Conservation (phyloP, 495 filamentous ascomycete genomes). For the Cetradonia linearis region DNA sequence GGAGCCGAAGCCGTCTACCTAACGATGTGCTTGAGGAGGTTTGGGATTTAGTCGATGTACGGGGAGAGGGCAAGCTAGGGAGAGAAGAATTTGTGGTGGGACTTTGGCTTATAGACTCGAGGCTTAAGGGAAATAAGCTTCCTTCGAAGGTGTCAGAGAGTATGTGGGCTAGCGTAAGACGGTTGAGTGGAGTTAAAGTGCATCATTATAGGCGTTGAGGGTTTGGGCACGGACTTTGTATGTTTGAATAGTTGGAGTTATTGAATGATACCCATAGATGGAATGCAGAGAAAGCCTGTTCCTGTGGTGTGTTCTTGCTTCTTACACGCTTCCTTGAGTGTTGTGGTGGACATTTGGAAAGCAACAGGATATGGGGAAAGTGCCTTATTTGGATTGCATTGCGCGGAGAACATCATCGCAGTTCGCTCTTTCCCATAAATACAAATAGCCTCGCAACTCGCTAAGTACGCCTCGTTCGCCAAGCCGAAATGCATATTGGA, state of each 20-base stretch:
- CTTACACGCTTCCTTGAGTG: neutral
- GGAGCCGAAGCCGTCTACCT: conserved; percentile 65
- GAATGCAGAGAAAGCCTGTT: neutral
- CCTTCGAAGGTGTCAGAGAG: conserved; percentile 67
- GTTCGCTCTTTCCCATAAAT: neutral
- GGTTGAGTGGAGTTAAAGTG: conserved; percentile 38
- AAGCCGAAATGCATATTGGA: conserved; percentile 1
- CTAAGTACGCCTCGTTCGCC: conserved; percentile 4
- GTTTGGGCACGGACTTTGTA: neutral
- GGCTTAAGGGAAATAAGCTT: conserved; percentile 77
- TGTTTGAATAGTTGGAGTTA: neutral
- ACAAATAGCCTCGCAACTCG: neutral
- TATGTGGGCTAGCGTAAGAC: conserved; percentile 77
- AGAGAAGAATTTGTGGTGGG: conserved; percentile 89
- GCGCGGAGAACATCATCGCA: neutral
- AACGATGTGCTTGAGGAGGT: conserved; percentile 61
- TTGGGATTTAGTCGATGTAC: conserved; percentile 73
- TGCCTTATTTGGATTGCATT: neutral
- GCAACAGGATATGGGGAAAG: neutral
- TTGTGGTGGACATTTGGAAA: neutral
- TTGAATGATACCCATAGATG: conserved; percentile 13
- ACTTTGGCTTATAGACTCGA: conserved; percentile 89
- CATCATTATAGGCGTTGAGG: conserved; percentile 2
- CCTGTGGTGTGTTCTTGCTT: neutral
- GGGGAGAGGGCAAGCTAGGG: conserved; percentile 47